phyloP scores from a whole-genome alignment of 2,329 filamentous ascomycete species.

The Diaporthe batatas region DNA sequence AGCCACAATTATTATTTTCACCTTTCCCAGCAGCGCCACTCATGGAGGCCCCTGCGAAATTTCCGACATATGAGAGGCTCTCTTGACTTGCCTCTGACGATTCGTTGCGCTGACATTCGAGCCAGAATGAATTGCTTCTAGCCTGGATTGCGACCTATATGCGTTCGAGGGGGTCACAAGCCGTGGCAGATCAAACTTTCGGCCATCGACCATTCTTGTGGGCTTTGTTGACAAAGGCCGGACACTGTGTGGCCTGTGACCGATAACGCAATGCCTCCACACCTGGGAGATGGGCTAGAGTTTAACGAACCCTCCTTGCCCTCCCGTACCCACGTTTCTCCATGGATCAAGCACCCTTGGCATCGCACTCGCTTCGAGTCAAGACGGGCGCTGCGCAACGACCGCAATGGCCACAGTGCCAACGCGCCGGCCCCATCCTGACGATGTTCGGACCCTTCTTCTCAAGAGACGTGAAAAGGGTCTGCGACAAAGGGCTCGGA shows the following conservation, averaged over 20 bases:
- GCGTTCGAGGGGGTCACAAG: background rate
- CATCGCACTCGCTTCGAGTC: slow-evolving; percentile 33
- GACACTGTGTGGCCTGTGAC: slow-evolving; percentile 33
- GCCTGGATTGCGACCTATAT: background rate
- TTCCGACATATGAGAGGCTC: slow-evolving; percentile 5
- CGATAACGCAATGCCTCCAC: slow-evolving; percentile 32
- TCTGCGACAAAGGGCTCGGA: background rate
- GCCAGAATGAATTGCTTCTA: background rate
- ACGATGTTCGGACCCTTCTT: slow-evolving; percentile 6
- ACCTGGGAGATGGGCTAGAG: slow-evolving; percentile 23
- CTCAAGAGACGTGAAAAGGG: background rate
- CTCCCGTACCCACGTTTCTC: slow-evolving; percentile 31
- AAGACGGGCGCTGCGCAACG: background rate
- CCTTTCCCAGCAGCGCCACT: background rate
- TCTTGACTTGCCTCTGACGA: background rate
- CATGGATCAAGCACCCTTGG: slow-evolving; percentile 34
- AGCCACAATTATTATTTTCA: background rate
- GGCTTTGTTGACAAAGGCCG: slow-evolving; percentile 4
- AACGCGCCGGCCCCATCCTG: slow-evolving; percentile 11
- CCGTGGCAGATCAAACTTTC: slow-evolving; percentile 1
- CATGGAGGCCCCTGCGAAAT: slow-evolving; percentile 9
- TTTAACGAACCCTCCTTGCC: slow-evolving; percentile 25
- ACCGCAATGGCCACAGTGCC: slow-evolving; percentile 10
- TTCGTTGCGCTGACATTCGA: slow-evolving; percentile 19
- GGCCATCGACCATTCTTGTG: slow-evolving; percentile 21